Evolutionary conservation across 805 yeast genomes (phyloP), one percentile per base, ranked within the genome.

Genomic region (Candida vaughaniae): DNA sequence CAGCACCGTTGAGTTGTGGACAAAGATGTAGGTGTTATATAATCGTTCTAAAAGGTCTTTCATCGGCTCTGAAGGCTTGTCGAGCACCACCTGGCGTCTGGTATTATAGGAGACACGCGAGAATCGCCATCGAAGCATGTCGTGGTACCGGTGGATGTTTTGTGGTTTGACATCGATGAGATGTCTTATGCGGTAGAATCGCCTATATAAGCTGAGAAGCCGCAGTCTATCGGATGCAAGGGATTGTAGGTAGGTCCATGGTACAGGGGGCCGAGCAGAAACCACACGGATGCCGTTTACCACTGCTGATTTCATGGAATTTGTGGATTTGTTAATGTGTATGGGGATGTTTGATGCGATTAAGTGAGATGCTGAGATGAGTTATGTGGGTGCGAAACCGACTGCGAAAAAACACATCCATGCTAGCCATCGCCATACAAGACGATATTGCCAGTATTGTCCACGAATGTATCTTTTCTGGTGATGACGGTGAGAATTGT

Each of bases 121-220:
- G 42, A 66, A 58, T 16, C 55, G 50, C 26, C 67, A 46, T 34
- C 63, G 51, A 29, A 65, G 23, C 8, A 56, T 32, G 7, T 45
- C 50, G 17, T 39, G 39, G 41, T 55, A 62, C 19, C 45, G 39
- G 6, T 46, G 36, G 5, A 22, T 35, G 14, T 23, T 22, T 20
- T 41, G 29, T 15, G 25, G 25, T 6, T 46, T 49, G 5, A 39
- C 39, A 19, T 50, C 52, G 4, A 58, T 42, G 28, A 59, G 30
- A 20, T 54, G 43, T 12, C 73, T 53, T 15, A 67, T 48, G 22
- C 52, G 49, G 43, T 46, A 66, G 29, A 67, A 57, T 31, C 48
- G 55, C 41, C 58, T 65, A 42, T 68, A 68, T 2, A 53, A 39
- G 6, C 46, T 26, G 5, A 52, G 37, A n/a, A 48, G 39, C 36